Evolutionary conservation across 495 filamentous ascomycete species (phyloP), one percentile per base, ranked within the genome.

Genomic region (Hypomontagnella monticulosa): DNA sequence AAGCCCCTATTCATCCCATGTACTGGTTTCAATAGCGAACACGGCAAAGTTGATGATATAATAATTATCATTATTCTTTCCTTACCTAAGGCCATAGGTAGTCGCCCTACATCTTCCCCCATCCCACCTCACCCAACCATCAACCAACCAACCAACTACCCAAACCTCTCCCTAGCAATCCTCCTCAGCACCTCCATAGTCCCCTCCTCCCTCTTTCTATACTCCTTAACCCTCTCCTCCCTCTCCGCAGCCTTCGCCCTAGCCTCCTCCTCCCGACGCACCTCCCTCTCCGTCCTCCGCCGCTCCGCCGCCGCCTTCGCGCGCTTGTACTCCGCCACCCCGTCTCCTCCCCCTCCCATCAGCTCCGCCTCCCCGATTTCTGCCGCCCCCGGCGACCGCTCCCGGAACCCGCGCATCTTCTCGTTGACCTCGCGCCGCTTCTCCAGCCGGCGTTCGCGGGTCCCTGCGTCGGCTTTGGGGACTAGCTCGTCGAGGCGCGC

Each of bases 381-480:
- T 10, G 68, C 75, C n/a, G 75, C 38, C 81, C 1, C 81, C 87
- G 82, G 82, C 18, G 81, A 84, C 67, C 79, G 82, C 8, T 91
- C 86, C 1, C 85, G 77, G 63, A 89, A 91, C 15, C 75, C 76
- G 5, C 80, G 74, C 76, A 89, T 79, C 76, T 83, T 85, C 10
- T 84, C 86, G 55, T 80, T 83, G 10, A 83, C 64, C 57, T 81
- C 83, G 38, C 73, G 71, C 46, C 88, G 88, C 81, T 97, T 97
- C 80, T 99, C 94, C 4, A 99, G 81, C 54, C 87, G 85, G 7
- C 94, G 86, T 75, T 96, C 95, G 20, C 88, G 87, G 2, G 92
- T 93, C 0, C 94, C 93, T 0, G 94, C 77, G 47, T 94, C 93
- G 0, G 94, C 92, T 11, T 92, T 90, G 3, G 95, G 94, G 0